A percentile compares a stretch with the other conserved stretches of the same genome.
Evolutionary conservation across 2,329 filamentous ascomycete species (phyloP).

Genomic region (Stemphylium beticola): DNA sequence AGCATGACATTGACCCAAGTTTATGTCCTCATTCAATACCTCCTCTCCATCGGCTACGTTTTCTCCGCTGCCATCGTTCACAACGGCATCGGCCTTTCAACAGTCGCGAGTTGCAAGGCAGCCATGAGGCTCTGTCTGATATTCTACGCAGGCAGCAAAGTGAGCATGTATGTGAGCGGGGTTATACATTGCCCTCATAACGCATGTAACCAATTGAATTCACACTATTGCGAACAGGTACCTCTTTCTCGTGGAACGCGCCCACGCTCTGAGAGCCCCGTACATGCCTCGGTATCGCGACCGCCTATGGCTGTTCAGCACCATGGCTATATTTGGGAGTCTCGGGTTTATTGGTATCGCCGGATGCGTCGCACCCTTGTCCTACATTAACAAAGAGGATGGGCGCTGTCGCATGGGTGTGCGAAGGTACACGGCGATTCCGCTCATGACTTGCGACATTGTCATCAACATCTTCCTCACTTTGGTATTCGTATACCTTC

Average conservation of each 20-base stretch:
- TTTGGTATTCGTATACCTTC: slow-evolving; percentile 46
- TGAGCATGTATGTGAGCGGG: slow-evolving; percentile 14
- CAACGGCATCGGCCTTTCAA: slow-evolving; percentile 38
- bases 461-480: slow-evolving; percentile 51
- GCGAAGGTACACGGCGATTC: slow-evolving; percentile 43
- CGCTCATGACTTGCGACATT: slow-evolving; percentile 49
- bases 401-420: slow-evolving; percentile 50
- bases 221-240: slow-evolving; percentile 33
- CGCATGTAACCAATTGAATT: neutral
- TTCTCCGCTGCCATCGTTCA: slow-evolving; percentile 42
- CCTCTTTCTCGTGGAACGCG: slow-evolving; percentile 52
- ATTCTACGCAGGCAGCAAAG: slow-evolving; percentile 33
- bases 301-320: slow-evolving; percentile 45
- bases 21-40: slow-evolving; percentile 45
- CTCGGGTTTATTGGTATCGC: slow-evolving; percentile 39
- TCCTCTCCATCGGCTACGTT: slow-evolving; percentile 46
- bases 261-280: slow-evolving; percentile 47
- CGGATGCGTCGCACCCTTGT: slow-evolving; percentile 41
- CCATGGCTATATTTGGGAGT: slow-evolving; percentile 30
- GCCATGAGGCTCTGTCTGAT: slow-evolving; percentile 48
- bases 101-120: slow-evolving; percentile 35
- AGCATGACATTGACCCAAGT: slow-evolving; percentile 26
- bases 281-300: slow-evolving; percentile 41
- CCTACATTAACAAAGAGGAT: slow-evolving; percentile 37
- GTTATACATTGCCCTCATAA: neutral